Evolutionary conservation across 345 rosid species (phyloP).

Genomic region (Microcos paniculata): DNA sequence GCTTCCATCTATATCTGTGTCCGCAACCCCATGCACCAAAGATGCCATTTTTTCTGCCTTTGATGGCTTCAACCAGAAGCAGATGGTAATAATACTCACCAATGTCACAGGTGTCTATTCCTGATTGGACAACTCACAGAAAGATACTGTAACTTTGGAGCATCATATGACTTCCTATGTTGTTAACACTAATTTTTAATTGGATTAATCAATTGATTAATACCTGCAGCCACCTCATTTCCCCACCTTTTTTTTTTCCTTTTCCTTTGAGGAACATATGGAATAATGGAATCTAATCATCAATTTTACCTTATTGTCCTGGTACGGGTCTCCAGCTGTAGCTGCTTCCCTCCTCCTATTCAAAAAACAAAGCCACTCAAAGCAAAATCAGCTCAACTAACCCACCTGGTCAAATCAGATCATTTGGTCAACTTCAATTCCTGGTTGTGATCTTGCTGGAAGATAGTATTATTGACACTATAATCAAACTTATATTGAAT

Average conservation of each 20-base stretch:
- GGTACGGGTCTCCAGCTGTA: slow-evolving; percentile 51
- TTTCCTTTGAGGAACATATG: slow-evolving; percentile 34
- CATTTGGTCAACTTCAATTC: slow-evolving; percentile 32
- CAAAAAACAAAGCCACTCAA: not conserved
- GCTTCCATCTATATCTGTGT: not conserved
- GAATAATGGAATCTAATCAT: slow-evolving; percentile 67
- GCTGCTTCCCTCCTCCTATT: slow-evolving; percentile 5
- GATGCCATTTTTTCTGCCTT: not conserved
- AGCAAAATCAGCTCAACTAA: not conserved
- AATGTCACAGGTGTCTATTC: slow-evolving; percentile 4
- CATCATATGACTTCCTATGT: not conserved
- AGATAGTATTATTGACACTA: too few relatives aligned
- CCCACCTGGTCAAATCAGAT: slow-evolving; percentile 32
- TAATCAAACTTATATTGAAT: too few relatives aligned
- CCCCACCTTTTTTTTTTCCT: slow-evolving; percentile 20
- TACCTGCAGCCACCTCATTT: slow-evolving; percentile 31
- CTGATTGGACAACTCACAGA: slow-evolving; percentile 21
- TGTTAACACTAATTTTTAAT: not conserved
- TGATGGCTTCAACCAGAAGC: not conserved
- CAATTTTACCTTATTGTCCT: slow-evolving; percentile 44
- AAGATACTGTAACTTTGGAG: not conserved
- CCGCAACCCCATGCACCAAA: not conserved
- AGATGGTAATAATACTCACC: not conserved
- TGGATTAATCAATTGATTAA: slow-evolving; percentile 13
- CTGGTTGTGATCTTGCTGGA: slow-evolving; percentile 38